phyloP scores from a whole-genome alignment of 2,329 filamentous ascomycete species.

The Lomentospora prolificans region DNA sequence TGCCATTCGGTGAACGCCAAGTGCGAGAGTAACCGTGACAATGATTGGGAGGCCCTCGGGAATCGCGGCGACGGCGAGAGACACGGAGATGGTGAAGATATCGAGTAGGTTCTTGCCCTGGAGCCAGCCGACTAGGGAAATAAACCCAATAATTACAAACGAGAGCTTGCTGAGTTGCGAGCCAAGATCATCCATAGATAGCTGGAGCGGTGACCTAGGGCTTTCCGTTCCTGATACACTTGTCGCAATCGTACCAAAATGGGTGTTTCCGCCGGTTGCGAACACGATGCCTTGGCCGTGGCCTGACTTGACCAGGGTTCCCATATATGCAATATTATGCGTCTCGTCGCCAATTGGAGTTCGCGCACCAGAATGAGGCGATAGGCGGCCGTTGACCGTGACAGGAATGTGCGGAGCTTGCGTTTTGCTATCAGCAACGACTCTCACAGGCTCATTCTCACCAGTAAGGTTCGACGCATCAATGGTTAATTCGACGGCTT shows the following conservation, averaged over 20 bases:
- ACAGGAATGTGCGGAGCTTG: conserved; percentile 19
- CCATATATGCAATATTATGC: conserved; percentile 96
- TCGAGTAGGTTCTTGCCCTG: conserved; percentile 85
- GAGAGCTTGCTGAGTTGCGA: conserved; percentile 96
- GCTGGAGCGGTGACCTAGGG: conserved; percentile 82
- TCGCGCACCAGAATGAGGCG: conserved; percentile 8
- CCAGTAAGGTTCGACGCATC: conserved; percentile 96
- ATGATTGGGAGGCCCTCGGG: conserved; percentile 96
- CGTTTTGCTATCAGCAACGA: conserved; percentile 53
- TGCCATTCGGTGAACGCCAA: conserved; percentile 95
- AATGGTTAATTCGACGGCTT: conserved; percentile 80
- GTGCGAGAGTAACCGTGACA: conserved; percentile 88
- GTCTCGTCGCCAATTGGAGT: conserved; percentile 37
- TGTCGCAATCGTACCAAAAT: conserved; percentile 92
- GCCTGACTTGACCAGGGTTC: conserved; percentile 87
- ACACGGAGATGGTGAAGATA: conserved; percentile 96
- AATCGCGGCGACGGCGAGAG: conserved; percentile 89
- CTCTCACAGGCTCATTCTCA: conserved; percentile 85
- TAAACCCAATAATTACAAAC: conserved; percentile 86
- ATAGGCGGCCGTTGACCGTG: conserved; percentile 17
- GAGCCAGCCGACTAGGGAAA: conserved; percentile 80
- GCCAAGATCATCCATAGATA: conserved; percentile 96
- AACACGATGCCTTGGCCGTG: conserved; percentile 97
- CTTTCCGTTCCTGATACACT: conserved; percentile 93
- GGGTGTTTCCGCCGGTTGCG: conserved; percentile 83